Percentiles rank a stretch among this genome's conserved stretches.
phyloP scores from a whole-genome alignment of 805 yeast genomes.

The Naumovozyma baii region DNA sequence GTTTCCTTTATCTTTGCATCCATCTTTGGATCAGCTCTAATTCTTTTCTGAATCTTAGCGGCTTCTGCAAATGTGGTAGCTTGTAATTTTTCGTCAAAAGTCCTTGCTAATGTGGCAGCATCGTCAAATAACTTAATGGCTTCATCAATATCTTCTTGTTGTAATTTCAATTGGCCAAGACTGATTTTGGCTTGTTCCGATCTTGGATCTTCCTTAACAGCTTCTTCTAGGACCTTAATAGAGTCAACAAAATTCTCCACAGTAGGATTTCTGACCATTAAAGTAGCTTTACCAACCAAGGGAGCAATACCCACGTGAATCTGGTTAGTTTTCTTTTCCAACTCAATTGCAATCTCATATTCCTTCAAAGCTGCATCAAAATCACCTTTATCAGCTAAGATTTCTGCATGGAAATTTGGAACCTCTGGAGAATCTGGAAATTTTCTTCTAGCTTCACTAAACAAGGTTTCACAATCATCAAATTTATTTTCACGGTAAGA shows the following conservation, averaged over 20 bases:
- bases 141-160: conserved; percentile 67
- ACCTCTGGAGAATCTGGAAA: conserved; percentile 84
- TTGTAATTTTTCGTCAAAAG: conserved; percentile 74
- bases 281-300: conserved; percentile 74
- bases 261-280: conserved; percentile 43
- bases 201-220: conserved; percentile 73
- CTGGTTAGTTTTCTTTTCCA: conserved; percentile 54
- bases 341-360: conserved; percentile 74
- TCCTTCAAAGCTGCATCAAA: conserved; percentile 62
- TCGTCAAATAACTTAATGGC: conserved; percentile 75
- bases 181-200: conserved; percentile 80
- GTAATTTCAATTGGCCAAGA: conserved; percentile 79
- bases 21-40: conserved; percentile 56
- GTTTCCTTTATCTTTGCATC: conserved; percentile 52
- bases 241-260: conserved; percentile 43
- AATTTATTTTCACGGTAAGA: conserved; percentile 57
- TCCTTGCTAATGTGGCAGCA: conserved; percentile 70
- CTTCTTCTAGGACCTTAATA: conserved; percentile 54
- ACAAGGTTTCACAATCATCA: conserved; percentile 50
- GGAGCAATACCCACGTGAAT: conserved; percentile 81
- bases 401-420: conserved; percentile 91
- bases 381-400: conserved; percentile 70
- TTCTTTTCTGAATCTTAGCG: conserved; percentile 73
- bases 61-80: conserved; percentile 87
- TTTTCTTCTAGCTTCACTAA: conserved; percentile 56